Base-by-base conservation (phyloP, 164 flowering plant species). In the Piper longum region DNA sequence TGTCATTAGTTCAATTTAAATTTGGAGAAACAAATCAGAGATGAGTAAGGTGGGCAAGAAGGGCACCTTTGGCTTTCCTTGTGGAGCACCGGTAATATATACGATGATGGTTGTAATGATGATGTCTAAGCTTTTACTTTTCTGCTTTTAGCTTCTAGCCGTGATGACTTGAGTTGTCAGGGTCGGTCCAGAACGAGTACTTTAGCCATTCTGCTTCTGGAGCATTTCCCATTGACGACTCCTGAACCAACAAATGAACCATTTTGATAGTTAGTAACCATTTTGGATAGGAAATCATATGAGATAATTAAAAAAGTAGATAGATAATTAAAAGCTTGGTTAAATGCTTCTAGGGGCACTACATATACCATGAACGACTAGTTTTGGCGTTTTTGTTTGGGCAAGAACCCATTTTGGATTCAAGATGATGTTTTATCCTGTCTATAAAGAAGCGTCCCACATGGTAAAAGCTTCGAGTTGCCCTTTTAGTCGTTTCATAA, bases 151-250 rank as follows among this genome's bases (percentile, higher is more conserved):
- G 57, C 69, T 74, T 43, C 78, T 85, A 83, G 71, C 88, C 84
- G 82, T 91, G 95, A 84, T 88, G 96, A 82, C 84, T 85, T 68
- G 86, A 87, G 76, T 86, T 82, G 85, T 86, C 91, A 76, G 93
- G 88, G 69, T 87, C 96, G 56, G 84, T 85, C 98, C 98, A 91
- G 81, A 78, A 91, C 70, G 88, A 80, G 80, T 88, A 91, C 81
- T 87, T 88, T 67, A 76, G 61, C 79, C 82, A 82, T 68, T 82
- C 84, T 73, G 80, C 66, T 59, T 78, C 80, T 68, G 73, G 88
- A 66, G 80, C 79, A 73, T 75, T 85, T 70, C 76, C 60, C 67
- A 80, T 79, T 64, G 83, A 72, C 66, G 83, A 72, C 64, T 79
- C 86, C 86, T 82, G 80, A 44, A 44, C 48, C 48, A 44, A 9